Percentiles rank a stretch among this genome's conserved stretches.
These are phyloP conservation scores for Cyclostephanos tholiformis DNA, from an alignment of 108 stramenopile species.

Conservation along the genomic window DNA sequence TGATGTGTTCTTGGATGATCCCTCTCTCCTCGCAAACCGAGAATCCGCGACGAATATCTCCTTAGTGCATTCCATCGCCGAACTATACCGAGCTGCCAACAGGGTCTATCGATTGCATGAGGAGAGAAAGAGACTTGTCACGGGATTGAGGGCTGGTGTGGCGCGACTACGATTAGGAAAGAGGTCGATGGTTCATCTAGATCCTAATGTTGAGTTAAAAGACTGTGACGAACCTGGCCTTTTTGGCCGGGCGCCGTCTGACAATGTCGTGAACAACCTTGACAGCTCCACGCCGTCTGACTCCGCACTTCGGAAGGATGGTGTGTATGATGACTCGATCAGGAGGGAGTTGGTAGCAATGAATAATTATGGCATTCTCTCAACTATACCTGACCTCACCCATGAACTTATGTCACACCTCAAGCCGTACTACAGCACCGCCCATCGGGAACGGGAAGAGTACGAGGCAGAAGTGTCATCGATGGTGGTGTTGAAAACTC, in stretches of 20 bases:
- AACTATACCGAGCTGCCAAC: constrained; percentile 51
- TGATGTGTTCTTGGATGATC: constrained; percentile 51
- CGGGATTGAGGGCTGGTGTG: constrained; percentile 52
- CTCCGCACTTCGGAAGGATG: background rate
- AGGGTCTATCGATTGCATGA: constrained; percentile 56
- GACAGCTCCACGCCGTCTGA: constrained; percentile 2
- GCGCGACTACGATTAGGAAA: constrained; percentile 37
- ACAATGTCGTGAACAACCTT: background rate
- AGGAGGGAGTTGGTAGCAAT: constrained; percentile 13
- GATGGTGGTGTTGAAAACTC: constrained; percentile 56
- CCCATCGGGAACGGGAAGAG: constrained; percentile 55
- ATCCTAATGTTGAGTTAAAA: constrained; percentile 38
- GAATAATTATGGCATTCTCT: constrained; percentile 58
- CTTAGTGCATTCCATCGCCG: constrained; percentile 43
- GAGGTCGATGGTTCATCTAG: constrained; percentile 9
- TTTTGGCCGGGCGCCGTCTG: constrained; percentile 1
- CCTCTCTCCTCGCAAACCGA: constrained; percentile 1
- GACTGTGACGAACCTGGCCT: constrained; percentile 63
- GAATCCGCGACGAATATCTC: background rate
- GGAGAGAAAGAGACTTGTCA: constrained; percentile 58
- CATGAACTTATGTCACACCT: constrained; percentile 43
- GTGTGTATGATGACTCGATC: background rate
- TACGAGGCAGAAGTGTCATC: constrained; percentile 57
- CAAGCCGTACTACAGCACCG: constrained; percentile 56
- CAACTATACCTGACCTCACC: constrained; percentile 51